Conservation (phyloP, 2,329 filamentous ascomycete species). For the Thielaviopsis euricoi region DNA sequence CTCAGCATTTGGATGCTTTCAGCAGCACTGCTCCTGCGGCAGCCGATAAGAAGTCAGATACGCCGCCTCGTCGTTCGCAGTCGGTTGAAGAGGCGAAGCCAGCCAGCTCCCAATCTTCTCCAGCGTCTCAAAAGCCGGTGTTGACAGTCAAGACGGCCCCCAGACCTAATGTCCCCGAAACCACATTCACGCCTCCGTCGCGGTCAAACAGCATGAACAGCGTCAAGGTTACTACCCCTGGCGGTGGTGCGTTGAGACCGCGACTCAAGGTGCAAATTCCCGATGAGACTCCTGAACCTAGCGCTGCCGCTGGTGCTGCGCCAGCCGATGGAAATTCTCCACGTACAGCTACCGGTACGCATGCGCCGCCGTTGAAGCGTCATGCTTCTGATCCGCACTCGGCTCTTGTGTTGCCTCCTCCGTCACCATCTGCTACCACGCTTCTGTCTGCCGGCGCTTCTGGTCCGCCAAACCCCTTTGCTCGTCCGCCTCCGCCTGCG, state of each 20-base stretch:
- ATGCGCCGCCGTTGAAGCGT: conserved; percentile 1
- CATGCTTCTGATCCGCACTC: conserved; percentile 31
- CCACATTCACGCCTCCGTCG: conserved; percentile 50
- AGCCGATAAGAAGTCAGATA: conserved; percentile 12
- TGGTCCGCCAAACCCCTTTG: conserved; percentile 90
- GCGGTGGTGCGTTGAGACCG: conserved; percentile 45
- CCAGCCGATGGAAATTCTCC: conserved; percentile 56
- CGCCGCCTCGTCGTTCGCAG: conserved; percentile 35
- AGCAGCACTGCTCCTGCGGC: conserved; percentile 31
- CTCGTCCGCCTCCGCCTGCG: conserved; percentile 58
- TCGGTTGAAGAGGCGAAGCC: conserved; percentile 37
- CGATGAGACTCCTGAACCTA: conserved; percentile 25
- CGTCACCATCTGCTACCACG: conserved; percentile 74
- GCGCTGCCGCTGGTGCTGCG: conserved; percentile 20
- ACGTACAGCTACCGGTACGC: conserved; percentile 31
- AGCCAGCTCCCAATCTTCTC: conserved; percentile 35
- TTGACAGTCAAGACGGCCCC: background rate
- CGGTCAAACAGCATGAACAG: conserved; percentile 72
- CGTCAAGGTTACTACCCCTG: conserved; percentile 48
- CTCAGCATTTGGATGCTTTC: conserved; percentile 62
- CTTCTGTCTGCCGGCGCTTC: conserved; percentile 80
- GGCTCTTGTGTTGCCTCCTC: conserved; percentile 70
- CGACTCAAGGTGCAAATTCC: conserved; percentile 89
- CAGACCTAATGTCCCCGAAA: conserved; percentile 45
- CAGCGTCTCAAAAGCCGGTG: conserved; percentile 17